Base-by-base conservation (phyloP, 169 alveolate genomes). In the Cryptosporidium ryanae region DNA sequence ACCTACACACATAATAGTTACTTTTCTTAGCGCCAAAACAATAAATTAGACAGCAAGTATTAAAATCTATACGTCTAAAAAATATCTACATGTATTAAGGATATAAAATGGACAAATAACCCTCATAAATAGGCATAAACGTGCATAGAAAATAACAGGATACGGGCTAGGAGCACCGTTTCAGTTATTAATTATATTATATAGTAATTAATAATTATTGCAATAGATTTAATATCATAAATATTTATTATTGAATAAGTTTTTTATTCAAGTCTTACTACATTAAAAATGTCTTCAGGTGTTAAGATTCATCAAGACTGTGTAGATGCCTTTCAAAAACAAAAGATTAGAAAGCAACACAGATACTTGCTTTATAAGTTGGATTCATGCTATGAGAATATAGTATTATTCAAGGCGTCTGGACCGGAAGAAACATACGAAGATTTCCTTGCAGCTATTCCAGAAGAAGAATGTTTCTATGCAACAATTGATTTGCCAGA, bases 271-370 rank as follows among this genome's bases (percentile, higher is more conserved):
- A 76, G 23, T 48, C 21, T 68, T 68, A 50, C 34, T 29, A 18
- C 10, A 25, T 27, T 21, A 66, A 89, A 67, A 59, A 91, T 91
- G 94, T 91, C 94, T 46, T 82, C 91, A 46, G 94, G 94, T 18
- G 87, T 76, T 23, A 76, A 59, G 63, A 82, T 91, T 82, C 91
- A 90, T 65, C 92, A 82, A 10, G 57, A 64, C 46, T 91, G 94
- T 64, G 71, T 91, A 38, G 68, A 82, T 48, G 82, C 66, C 23
- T 91, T 83, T 67, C 89, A 90, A 46, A 89, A 90, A 31, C 70
- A 90, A 82, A 91, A 91, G 82, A 82, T 91, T 50, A 89, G 92
- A 10, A 82, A 90, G 67, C 61, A 67, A 44, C 82, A 55, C 66
- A 76, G 91, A 27, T 91, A 70, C 91, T 63, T 91, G 29, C 70